Base-by-base conservation (phyloP, 2,329 filamentous ascomycete genomes). In the Botrytis elliptica region DNA sequence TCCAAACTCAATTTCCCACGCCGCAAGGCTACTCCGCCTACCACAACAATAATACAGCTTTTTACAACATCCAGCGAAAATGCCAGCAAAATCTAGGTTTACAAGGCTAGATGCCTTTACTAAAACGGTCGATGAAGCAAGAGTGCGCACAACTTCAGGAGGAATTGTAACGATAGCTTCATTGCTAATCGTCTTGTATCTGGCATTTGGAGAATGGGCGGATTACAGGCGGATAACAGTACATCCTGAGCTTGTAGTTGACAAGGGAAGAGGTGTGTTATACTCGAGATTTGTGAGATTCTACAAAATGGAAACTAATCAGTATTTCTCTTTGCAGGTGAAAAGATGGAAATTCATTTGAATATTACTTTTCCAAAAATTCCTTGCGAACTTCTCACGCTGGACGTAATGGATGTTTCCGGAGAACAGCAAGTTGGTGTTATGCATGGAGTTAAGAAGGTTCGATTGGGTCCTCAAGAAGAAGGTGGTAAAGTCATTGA, bases 351-450 rank as follows among this genome's bases (percentile, higher is more conserved):
- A 83, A 99, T 99, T 77, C 94, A 97, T 83, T 89, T 99, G 84
- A 99, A 99, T 85, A 91, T 99, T 75, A 96, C 94, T 65, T 99
- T 99, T 82, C 96, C 96, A 16, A 91, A 91, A 76, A 89, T 99
- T 78, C 96, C 96, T 16, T 99, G 96, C 85, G 95, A 98, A 83
- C 90, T 99, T 70, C 87, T 98, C 77, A 98, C 96, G 20, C 91
- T 99, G 79, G 96, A 99, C 82, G 95, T 99, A 73, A 99, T 99
- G 96, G 96, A 99, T 84, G 95, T 98, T 40, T 97, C 94, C 36
- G 96, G 96, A 76, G 96, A 99, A 84, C 92, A 98, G 81, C 96
- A 99, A 83, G 93, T 95, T 79, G 96, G 95, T 70, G 93, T 99
- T 74, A 91, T 94, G 82, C 94, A 98, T 81, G 96, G 96, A 64